phyloP scores from a whole-genome alignment of 1,139 yeast genomes.

The Hyphopichia khmerensis region DNA sequence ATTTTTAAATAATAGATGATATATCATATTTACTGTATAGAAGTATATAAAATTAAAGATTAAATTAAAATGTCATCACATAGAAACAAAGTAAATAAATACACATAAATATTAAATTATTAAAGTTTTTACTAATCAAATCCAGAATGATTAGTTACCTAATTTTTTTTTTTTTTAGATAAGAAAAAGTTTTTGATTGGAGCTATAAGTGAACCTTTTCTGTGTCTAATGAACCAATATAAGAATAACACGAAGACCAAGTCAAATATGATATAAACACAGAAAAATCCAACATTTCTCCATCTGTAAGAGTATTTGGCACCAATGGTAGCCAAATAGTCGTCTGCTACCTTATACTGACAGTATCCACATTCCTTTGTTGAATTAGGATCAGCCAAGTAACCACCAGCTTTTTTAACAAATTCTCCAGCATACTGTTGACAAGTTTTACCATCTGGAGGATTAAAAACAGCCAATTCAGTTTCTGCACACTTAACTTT shows the following conservation, averaged over 20 bases:
- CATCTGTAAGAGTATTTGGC: conserved; percentile 26
- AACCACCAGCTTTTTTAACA: conserved; percentile 22
- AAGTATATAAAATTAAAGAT: too few species aligned
- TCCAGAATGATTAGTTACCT: too few species aligned
- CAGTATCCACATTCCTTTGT: conserved; percentile 20
- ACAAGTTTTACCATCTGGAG: conserved; percentile 40
- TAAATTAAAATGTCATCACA: too few species aligned
- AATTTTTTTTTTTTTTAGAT: neutral
- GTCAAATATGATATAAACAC: conserved; percentile 20
- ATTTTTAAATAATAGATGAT: too few species aligned
- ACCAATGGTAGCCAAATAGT: conserved; percentile 16
- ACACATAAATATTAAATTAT: too few species aligned
- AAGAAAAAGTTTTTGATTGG: neutral
- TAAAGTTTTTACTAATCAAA: too few species aligned
- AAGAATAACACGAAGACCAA: conserved; percentile 18
- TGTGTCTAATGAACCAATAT: conserved; percentile 29
- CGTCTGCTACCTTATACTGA: conserved; percentile 17
- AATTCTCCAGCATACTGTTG: conserved; percentile 20
- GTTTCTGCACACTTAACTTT: conserved; percentile 36
- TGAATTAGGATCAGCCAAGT: conserved; percentile 16
- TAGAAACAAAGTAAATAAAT: too few species aligned
- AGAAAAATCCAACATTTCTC: conserved; percentile 17
- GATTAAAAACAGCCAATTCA: conserved; percentile 47
- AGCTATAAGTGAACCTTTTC: conserved; percentile 28
- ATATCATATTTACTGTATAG: too few species aligned